A percentile compares a stretch with the other conserved stretches of the same genome.
Conservation (phyloP, 495 filamentous ascomycete species). For the Parathielavia hyrcaniae region DNA sequence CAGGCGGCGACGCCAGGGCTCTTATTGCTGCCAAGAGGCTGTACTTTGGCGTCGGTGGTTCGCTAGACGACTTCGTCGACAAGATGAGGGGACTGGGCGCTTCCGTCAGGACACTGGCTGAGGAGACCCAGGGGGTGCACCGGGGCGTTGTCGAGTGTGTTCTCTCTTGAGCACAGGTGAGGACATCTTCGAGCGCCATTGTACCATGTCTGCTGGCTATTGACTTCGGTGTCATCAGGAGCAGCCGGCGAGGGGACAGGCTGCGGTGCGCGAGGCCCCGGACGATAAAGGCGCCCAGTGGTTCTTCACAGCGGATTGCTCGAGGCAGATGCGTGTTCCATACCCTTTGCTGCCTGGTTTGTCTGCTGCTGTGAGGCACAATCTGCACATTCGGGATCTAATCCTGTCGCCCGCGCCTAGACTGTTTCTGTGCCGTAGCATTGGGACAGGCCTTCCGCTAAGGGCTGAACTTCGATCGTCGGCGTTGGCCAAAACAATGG, state of each 20-base stretch:
- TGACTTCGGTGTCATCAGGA: neutral
- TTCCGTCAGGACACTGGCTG: slow-evolving; percentile 53
- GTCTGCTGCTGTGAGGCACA: slow-evolving; percentile 10
- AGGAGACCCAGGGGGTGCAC: slow-evolving; percentile 56
- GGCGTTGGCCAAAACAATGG: neutral
- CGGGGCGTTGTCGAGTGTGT: slow-evolving; percentile 47
- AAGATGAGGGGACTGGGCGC: slow-evolving; percentile 52
- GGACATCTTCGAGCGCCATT: neutral
- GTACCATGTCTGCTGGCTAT: neutral
- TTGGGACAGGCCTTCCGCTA: neutral
- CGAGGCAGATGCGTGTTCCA: slow-evolving; percentile 7
- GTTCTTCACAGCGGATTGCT: too few species aligned
- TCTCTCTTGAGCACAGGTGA: slow-evolving; percentile 23
- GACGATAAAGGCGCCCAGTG: too few species aligned
- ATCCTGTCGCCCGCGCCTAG: slow-evolving; percentile 9
- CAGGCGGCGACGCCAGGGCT: slow-evolving; percentile 48
- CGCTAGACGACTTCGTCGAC: slow-evolving; percentile 78
- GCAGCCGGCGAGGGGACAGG: neutral
- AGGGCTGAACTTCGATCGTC: neutral
- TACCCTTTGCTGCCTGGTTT: slow-evolving; percentile 7
- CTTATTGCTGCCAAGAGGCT: slow-evolving; percentile 87
- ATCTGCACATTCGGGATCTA: neutral
- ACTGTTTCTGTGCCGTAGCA: slow-evolving; percentile 2
- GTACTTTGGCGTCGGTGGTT: slow-evolving; percentile 95
- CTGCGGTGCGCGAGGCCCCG: neutral